Evolutionary conservation across 345 rosid genomes (phyloP).

Genomic region (Hibiscus syriacus): DNA sequence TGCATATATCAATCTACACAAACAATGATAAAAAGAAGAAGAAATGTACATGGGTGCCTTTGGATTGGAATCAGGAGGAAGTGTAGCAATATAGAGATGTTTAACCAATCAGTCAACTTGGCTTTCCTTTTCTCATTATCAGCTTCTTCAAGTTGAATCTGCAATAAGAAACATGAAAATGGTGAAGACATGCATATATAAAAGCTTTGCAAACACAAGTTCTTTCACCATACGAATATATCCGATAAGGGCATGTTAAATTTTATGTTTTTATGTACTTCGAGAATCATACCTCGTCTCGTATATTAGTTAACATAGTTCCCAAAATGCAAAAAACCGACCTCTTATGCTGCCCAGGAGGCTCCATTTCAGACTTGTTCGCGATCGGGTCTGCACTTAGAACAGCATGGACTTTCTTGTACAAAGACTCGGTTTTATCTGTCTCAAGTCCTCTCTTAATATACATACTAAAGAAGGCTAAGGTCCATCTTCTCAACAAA

Average conservation of each 20-base stretch:
- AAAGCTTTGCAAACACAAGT: not conserved
- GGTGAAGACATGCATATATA: not conserved
- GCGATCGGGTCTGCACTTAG: slow-evolving; percentile 51
- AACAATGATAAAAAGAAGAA: too few species aligned
- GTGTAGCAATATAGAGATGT: slow-evolving; percentile 49
- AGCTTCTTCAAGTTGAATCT: slow-evolving; percentile 79
- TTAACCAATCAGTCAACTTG: slow-evolving; percentile 62
- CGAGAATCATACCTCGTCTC: too few species aligned
- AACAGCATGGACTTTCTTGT: slow-evolving; percentile 68
- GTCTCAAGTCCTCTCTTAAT: slow-evolving; percentile 49
- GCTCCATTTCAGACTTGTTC: slow-evolving; percentile 42
- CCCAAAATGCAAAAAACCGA: not conserved
- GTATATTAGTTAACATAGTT: not conserved
- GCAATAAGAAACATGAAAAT: slow-evolving; percentile 7
- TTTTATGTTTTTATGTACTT: too few species aligned
- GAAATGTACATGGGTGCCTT: too few species aligned
- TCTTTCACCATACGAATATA: not conserved
- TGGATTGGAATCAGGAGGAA: slow-evolving; percentile 13
- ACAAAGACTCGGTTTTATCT: slow-evolving; percentile 44
- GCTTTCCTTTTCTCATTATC: slow-evolving; percentile 73
- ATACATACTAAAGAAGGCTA: slow-evolving; percentile 59
- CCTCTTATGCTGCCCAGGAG: slow-evolving; percentile 68
- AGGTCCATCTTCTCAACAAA: slow-evolving; percentile 41
- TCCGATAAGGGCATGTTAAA: not conserved
- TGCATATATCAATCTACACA: too few species aligned